These are phyloP conservation scores for Sclerotiophoma versabilis DNA, from an alignment of 2,329 filamentous ascomycete genomes.

Conservation along the genomic window DNA sequence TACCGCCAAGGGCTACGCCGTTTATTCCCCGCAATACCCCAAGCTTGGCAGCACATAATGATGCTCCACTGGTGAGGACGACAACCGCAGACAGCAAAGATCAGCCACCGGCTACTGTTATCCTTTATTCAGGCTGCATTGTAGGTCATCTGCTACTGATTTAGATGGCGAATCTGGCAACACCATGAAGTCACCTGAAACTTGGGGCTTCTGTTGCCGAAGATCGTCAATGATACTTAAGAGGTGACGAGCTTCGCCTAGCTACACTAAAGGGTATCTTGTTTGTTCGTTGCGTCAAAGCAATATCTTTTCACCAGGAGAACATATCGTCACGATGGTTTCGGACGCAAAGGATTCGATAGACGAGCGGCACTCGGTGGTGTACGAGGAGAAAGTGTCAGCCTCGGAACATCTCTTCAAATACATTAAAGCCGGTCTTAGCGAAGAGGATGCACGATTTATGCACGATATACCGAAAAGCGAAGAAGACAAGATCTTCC, in stretches of 20 bases:
- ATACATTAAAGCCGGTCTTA: constrained; percentile 23
- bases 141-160: background rate
- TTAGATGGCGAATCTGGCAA: background rate
- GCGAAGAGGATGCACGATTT: constrained; percentile 37
- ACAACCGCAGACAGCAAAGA: background rate
- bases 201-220: background rate
- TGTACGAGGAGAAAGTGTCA: constrained; percentile 10
- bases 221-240: background rate
- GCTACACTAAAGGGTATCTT: too few relatives aligned
- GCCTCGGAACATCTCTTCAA: constrained; percentile 16
- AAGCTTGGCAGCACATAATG: constrained; percentile 6
- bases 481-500: constrained; percentile 33
- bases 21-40: constrained; percentile 12
- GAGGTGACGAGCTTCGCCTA: background rate
- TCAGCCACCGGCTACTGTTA: background rate
- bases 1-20: constrained; percentile 4
- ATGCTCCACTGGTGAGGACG: background rate
- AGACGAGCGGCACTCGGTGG: constrained; percentile 1
- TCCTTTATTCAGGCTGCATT: background rate
- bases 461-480: constrained; percentile 29
- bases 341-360: constrained; percentile 2
- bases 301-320: background rate
- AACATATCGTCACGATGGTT: background rate
- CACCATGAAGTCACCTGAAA: background rate
- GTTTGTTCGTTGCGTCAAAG: too few relatives aligned